Conservation (phyloP, 129 eudicot species). For the Lactuca saligna region DNA sequence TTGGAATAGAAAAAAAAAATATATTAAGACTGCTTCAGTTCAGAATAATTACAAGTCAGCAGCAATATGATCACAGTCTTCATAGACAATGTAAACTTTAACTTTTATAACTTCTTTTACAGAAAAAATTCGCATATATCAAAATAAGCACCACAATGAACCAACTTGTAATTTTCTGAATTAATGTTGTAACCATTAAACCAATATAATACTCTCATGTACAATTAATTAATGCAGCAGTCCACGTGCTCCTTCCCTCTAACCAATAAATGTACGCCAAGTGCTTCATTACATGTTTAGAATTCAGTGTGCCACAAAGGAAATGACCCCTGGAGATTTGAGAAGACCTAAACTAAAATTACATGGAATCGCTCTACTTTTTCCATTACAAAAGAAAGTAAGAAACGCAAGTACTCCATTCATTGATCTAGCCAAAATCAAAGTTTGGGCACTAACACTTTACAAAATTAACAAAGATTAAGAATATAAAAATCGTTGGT, state of each 20-base stretch:
- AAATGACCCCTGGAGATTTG: background rate
- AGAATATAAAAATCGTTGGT: background rate
- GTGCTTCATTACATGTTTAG: background rate
- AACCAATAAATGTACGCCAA: background rate
- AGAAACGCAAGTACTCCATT: background rate
- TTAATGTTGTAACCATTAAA: background rate
- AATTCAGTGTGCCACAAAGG: slow-evolving; percentile 1
- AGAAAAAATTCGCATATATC: background rate
- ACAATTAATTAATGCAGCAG: background rate
- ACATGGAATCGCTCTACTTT: background rate
- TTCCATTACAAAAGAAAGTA: background rate
- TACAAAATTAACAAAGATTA: background rate
- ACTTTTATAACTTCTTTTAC: background rate
- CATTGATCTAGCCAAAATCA: slow-evolving; percentile 2
- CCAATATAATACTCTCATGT: slow-evolving; percentile 5
- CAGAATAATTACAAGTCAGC: background rate
- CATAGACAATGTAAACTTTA: background rate
- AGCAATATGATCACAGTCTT: slow-evolving; percentile 5
- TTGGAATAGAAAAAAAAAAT: background rate
- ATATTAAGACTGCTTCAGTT: background rate
- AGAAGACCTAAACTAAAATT: background rate
- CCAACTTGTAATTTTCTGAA: background rate
- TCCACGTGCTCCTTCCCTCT: background rate
- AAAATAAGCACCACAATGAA: background rate
- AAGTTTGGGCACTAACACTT: background rate